Percentiles rank a stretch among this genome's conserved stretches.
These are phyloP conservation scores for Podila horticola DNA, from an alignment of 192 early-diverging fungal genomes.

Conservation along the genomic window DNA sequence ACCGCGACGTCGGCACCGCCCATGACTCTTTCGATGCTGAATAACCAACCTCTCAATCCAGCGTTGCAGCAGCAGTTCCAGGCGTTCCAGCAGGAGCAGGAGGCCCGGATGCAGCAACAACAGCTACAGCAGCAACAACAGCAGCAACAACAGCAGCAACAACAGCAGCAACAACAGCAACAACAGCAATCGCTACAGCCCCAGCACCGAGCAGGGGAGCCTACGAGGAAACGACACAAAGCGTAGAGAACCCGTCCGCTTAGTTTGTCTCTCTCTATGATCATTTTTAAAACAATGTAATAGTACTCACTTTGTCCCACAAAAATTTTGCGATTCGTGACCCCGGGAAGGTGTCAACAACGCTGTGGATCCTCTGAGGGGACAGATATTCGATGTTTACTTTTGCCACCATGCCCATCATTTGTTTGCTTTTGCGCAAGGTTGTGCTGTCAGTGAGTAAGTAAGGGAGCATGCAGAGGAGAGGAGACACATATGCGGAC, in stretches of 20 bases:
- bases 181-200: background rate
- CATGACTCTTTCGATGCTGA: background rate
- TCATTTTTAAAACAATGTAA: too few relatives aligned
- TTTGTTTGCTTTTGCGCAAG: too few relatives aligned
- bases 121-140: background rate
- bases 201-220: background rate
- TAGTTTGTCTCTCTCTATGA: background rate
- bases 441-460: too few relatives aligned
- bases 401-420: too few relatives aligned
- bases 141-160: background rate
- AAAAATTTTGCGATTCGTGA: too few relatives aligned
- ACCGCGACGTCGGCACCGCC: background rate
- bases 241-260: conserved; percentile 2
- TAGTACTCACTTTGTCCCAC: too few relatives aligned
- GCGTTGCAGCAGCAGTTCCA: background rate
- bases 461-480: too few relatives aligned
- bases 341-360: too few relatives aligned
- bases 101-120: background rate
- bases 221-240: background rate
- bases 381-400: too few relatives aligned
- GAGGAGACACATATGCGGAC: too few relatives aligned
- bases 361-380: too few relatives aligned
- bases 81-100: background rate
- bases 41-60: background rate
- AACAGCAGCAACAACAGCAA: background rate